These are phyloP conservation scores for Kodamaea derodonti DNA, from an alignment of 1,139 yeast species.

Conservation along the genomic window DNA sequence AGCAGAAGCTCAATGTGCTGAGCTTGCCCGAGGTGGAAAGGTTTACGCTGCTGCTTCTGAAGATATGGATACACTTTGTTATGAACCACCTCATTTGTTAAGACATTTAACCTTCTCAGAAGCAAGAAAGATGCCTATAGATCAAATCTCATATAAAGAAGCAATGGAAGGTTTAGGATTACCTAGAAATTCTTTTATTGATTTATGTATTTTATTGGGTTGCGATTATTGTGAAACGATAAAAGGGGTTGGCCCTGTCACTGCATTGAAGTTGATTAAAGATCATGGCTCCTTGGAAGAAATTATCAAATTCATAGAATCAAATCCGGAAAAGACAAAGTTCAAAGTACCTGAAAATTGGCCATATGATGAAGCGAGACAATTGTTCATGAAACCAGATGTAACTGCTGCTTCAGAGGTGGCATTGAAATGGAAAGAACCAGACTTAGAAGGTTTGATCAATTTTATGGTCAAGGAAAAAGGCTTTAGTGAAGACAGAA, in stretches of 20 bases:
- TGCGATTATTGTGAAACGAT: constrained; percentile 97
- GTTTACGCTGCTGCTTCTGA: constrained; percentile 98
- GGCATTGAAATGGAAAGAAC: constrained; percentile 72
- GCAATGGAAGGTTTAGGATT: constrained; percentile 76
- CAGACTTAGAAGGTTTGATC: constrained; percentile 71
- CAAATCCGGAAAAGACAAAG: constrained; percentile 60
- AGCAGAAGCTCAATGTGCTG: constrained; percentile 99
- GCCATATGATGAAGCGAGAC: constrained; percentile 89
- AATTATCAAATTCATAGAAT: constrained; percentile 60
- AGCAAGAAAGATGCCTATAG: constrained; percentile 87
- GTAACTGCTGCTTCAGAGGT: constrained; percentile 59
- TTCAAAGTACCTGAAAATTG: constrained; percentile 89
- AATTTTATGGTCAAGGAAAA: constrained; percentile 70
- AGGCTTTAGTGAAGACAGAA: constrained; percentile 91
- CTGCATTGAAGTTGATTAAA: constrained; percentile 82
- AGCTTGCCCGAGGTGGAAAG: constrained; percentile 77
- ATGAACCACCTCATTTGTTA: constrained; percentile 75
- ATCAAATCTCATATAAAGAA: constrained; percentile 67
- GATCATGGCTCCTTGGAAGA: constrained; percentile 82
- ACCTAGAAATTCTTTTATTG: constrained; percentile 73
- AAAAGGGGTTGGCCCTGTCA: constrained; percentile 92
- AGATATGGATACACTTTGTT: constrained; percentile 97
- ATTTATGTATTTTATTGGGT: constrained; percentile 87
- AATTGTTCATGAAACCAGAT: constrained; percentile 78
- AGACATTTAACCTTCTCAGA: constrained; percentile 93